A percentile compares a stretch with the other conserved stretches of the same genome.
Conservation (phyloP, 2,329 filamentous ascomycete species). For the Diplocarpon rosae region DNA sequence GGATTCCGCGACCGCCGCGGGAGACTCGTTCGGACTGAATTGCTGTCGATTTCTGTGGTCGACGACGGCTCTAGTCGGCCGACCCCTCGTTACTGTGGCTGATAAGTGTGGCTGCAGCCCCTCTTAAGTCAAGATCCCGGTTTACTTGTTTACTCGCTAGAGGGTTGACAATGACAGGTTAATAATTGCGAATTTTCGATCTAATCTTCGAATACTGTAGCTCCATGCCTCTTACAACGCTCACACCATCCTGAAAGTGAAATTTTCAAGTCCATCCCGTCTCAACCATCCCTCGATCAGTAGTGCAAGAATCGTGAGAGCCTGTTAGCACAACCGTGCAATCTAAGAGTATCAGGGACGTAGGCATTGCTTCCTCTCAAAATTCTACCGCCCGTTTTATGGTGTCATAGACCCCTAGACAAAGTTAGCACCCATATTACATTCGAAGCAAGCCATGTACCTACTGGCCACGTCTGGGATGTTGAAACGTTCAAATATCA, state of each 20-base stretch:
- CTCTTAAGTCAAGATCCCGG: no score
- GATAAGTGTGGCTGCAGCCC: no score
- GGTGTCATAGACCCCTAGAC: conserved; percentile 27
- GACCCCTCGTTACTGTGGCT: neutral
- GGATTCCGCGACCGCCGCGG: neutral
- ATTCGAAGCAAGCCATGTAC: conserved; percentile 25
- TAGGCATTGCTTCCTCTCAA: conserved; percentile 1
- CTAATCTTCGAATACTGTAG: no score
- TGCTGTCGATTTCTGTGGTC: neutral
- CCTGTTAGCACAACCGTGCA: neutral
- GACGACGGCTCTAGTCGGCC: neutral
- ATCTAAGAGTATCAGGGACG: neutral
- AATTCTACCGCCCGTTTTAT: conserved; percentile 27
- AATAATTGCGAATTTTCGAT: no score
- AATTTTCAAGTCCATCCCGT: neutral
- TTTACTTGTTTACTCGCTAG: no score
- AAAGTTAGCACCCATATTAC: conserved; percentile 9
- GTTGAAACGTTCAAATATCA: conserved; percentile 54
- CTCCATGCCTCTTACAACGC: no score
- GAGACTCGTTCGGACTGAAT: neutral
- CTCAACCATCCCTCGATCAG: neutral
- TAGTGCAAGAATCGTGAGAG: neutral
- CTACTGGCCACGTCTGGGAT: conserved; percentile 60
- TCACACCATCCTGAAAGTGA: neutral
- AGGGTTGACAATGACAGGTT: no score